Evolutionary conservation across 139 green algal species (phyloP), one percentile per base, ranked within the genome.

Genomic region (Coelastrella sp.): DNA sequence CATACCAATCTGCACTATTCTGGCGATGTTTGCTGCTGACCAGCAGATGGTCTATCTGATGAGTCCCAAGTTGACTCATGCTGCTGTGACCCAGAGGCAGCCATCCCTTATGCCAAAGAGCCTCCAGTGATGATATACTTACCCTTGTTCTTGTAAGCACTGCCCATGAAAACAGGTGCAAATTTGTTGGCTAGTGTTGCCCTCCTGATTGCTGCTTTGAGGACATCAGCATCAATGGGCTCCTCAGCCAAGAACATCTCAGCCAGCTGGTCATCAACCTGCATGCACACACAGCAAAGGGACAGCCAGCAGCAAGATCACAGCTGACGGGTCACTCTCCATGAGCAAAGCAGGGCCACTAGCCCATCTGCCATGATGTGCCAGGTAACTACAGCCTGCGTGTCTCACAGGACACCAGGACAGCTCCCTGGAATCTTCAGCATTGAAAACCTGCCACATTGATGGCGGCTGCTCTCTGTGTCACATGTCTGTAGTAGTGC

Each of bases 161-260:
- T 97, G 89, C 98, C 98, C 98, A 99, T 99, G 93, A 99, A 99
- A 10, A 99, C 94, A 7, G 98, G 98, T 25, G 96, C 86, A 78
- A 98, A 99, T 22, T 95, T 90, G 35, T 97, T 93, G 25, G 87
- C 90, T 14, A 99, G 85, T 9, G 96, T 98, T 9, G 93, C 94
- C 14, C 96, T 88, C 20, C 97, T 92, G 61, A 99, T 98, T 59
- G 94, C 97, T 6, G 90, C 95, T 9, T 85, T 60, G 89, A 99
- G 95, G 75, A 93, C 91, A 14, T 96, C 95, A 6, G 88, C 82
- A 6, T 90, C 83, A 0, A 99, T 93, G 8, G 96, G 89, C 88
- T 98, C 91, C 88, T 99, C 98, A 80, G 94, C 87, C 58, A 99
- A 84, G 91, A 99, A 99, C 84, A 96, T 92, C 93, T 99, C 97